phyloP scores from a whole-genome alignment of 2,329 filamentous ascomycete species.

The Alternaria novae-zelandiae region DNA sequence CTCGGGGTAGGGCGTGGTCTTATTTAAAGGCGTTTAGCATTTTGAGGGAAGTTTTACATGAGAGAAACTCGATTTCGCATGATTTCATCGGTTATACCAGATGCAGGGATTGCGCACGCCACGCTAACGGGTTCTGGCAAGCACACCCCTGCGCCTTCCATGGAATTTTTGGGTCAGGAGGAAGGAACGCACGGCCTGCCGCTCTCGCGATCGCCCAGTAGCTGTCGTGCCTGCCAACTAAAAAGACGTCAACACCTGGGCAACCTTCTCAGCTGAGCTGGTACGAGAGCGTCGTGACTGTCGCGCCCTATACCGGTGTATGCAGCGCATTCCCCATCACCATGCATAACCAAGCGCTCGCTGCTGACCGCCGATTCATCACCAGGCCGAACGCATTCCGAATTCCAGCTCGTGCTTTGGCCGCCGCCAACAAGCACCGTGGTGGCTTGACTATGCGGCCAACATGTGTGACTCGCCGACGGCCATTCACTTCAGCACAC shows the following conservation, averaged over 20 bases:
- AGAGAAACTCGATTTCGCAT: conserved; percentile 39
- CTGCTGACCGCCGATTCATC: conserved; percentile 9
- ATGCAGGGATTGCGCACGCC: conserved; percentile 32
- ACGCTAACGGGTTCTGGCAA: conserved; percentile 27
- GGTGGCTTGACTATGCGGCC: conserved; percentile 12
- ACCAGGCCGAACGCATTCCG: not conserved
- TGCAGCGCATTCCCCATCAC: not conserved
- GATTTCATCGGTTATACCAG: conserved; percentile 35
- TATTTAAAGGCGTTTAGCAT: conserved; percentile 24
- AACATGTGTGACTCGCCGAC: conserved; percentile 24
- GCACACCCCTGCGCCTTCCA: conserved; percentile 25
- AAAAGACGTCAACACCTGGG: conserved; percentile 12
- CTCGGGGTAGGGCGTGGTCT: conserved; percentile 22
- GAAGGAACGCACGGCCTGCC: conserved; percentile 37
- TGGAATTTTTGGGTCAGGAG: conserved; percentile 44
- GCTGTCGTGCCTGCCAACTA: conserved; percentile 11
- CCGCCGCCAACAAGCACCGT: conserved; percentile 8
- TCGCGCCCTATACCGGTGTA: not conserved
- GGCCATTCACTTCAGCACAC: conserved; percentile 19
- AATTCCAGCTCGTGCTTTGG: not conserved
- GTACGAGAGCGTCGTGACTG: not conserved
- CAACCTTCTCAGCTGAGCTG: conserved; percentile 2
- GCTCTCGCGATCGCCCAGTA: conserved; percentile 37
- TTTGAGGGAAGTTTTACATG: conserved; percentile 31
- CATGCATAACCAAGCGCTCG: not conserved